A percentile compares a stretch with the other conserved stretches of the same genome.
Conservation (phyloP, 306 rosid species). For the Pueraria montana region DNA sequence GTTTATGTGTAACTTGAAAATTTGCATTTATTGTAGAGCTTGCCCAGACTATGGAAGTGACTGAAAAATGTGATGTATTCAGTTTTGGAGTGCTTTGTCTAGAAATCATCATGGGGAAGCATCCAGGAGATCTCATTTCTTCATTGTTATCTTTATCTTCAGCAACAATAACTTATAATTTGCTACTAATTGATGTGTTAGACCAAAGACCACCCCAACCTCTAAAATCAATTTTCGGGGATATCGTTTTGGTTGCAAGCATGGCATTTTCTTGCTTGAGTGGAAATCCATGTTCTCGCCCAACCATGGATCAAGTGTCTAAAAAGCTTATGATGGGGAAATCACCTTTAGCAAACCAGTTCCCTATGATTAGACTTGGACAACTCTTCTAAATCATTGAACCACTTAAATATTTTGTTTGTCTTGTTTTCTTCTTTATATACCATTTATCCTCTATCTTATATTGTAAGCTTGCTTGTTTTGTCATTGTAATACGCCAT, state of each 20-base stretch:
- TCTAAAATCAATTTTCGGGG: neutral
- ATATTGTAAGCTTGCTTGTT: neutral
- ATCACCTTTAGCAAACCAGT: too few species aligned
- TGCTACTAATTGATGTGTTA: too few species aligned
- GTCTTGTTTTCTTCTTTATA: too few species aligned
- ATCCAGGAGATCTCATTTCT: neutral
- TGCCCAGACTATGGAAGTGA: too few species aligned
- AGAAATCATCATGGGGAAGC: constrained; percentile 32
- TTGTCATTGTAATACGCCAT: neutral
- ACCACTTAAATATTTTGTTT: neutral
- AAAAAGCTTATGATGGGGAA: too few species aligned
- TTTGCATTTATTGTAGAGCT: too few species aligned
- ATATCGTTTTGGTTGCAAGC: neutral
- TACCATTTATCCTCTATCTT: too few species aligned
- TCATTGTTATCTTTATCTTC: constrained; percentile 32
- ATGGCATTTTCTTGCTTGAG: constrained; percentile 40
- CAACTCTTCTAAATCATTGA: neutral
- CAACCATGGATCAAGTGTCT: neutral
- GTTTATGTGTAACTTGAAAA: constrained; percentile 8
- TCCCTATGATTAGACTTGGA: too few species aligned
- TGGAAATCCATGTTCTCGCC: constrained; percentile 38
- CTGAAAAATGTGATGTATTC: too few species aligned
- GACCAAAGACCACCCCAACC: constrained; percentile 18
- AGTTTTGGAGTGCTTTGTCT: constrained; percentile 43
- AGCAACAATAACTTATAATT: constrained; percentile 6